Percentiles rank a stretch among this genome's conserved stretches.
These are phyloP conservation scores for Cadophora sp. DNA, from an alignment of 2,329 filamentous ascomycete genomes.

Conservation along the genomic window DNA sequence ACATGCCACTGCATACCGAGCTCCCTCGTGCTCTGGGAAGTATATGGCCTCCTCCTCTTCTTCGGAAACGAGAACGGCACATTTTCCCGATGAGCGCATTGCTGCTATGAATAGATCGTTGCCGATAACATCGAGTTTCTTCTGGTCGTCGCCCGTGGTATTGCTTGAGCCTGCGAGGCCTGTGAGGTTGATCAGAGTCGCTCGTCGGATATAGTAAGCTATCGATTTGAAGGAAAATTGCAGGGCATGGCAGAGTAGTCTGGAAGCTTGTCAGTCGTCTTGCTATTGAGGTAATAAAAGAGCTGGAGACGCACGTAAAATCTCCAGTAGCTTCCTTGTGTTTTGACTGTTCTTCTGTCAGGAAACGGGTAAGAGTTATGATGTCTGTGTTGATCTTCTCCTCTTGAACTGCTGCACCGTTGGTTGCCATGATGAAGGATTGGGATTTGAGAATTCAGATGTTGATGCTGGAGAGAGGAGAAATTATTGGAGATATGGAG, in stretches of 20 bases:
- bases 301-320: slow-evolving; percentile 78
- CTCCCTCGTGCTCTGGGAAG: slow-evolving; percentile 76
- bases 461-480: slow-evolving; percentile 7
- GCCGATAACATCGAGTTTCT: slow-evolving; percentile 99
- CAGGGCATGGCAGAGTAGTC: slow-evolving; percentile 93
- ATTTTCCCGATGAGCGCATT: slow-evolving; percentile 92
- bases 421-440: slow-evolving; percentile 37
- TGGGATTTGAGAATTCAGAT: slow-evolving; percentile 17
- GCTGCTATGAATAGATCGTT: slow-evolving; percentile 97
- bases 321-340: slow-evolving; percentile 95
- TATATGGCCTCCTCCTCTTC: slow-evolving; percentile 93
- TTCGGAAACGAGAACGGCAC: slow-evolving; percentile 92
- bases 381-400: slow-evolving; percentile 97
- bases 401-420: slow-evolving; percentile 44
- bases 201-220: slow-evolving; percentile 97
- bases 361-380: slow-evolving; percentile 90
- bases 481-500: slow-evolving; percentile 4
- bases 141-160: slow-evolving; percentile 96
- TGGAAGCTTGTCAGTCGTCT: slow-evolving; percentile 47
- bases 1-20: slow-evolving; percentile 94
- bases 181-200: slow-evolving; percentile 92
- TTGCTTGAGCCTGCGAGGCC: slow-evolving; percentile 95
- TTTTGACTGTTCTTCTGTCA: slow-evolving; percentile 95
- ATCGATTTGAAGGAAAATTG: slow-evolving; percentile 99
- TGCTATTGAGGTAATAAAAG: background rate